Conservation (phyloP, 1,284 basidiomycete genomes). For the Volvariella surrecta region DNA sequence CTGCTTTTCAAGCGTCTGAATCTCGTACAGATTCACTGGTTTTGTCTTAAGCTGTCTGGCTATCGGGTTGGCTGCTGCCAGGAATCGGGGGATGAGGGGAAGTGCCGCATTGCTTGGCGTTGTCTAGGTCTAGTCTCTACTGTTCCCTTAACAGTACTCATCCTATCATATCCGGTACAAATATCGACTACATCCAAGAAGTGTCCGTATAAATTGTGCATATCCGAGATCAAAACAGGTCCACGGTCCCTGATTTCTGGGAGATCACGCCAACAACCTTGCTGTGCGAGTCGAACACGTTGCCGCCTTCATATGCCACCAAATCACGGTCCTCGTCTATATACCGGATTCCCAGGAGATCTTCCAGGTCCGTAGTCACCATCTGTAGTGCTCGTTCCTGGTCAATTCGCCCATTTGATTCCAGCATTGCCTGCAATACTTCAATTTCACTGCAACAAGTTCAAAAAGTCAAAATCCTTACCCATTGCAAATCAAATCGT, state of each 20-base stretch:
- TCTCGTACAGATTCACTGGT: slow-evolving; percentile 54
- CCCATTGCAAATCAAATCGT: slow-evolving; percentile 71
- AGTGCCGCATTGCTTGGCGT: slow-evolving; percentile 58
- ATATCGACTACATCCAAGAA: neutral
- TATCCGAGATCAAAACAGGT: slow-evolving; percentile 28
- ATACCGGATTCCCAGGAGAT: slow-evolving; percentile 52
- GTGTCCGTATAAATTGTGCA: slow-evolving; percentile 9
- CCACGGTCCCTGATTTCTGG: slow-evolving; percentile 34
- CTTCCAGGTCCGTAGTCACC: slow-evolving; percentile 43
- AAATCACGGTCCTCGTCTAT: slow-evolving; percentile 40
- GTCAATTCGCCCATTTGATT: slow-evolving; percentile 34
- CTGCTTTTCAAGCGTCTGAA: slow-evolving; percentile 3
- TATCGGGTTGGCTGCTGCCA: slow-evolving; percentile 65
- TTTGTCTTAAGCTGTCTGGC: slow-evolving; percentile 72
- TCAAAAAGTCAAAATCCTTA: slow-evolving; percentile 19
- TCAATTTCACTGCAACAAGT: slow-evolving; percentile 7
- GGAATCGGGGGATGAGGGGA: slow-evolving; percentile 55
- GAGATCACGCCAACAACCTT: slow-evolving; percentile 58
- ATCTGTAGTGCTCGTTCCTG: slow-evolving; percentile 32
- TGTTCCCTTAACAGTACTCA: neutral
- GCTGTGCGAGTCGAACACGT: slow-evolving; percentile 48
- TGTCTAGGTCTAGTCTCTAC: slow-evolving; percentile 19
- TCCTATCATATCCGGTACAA: neutral
- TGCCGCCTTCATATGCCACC: slow-evolving; percentile 59
- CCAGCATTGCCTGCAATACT: slow-evolving; percentile 24